Conservation (phyloP, 257 asterid species). For the Solanum arcanum region DNA sequence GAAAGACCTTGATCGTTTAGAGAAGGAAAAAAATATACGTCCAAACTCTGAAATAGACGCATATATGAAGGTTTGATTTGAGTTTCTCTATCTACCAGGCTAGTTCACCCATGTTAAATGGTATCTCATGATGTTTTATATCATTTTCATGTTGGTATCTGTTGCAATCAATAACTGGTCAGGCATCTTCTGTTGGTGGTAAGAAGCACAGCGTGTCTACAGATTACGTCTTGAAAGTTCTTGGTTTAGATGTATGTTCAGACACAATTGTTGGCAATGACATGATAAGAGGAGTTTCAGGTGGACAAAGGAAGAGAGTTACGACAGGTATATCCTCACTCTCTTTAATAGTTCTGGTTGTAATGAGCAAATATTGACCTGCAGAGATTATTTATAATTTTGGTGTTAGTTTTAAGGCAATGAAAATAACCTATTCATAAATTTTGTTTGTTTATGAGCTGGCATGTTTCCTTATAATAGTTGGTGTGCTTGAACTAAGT, state of each 20-base stretch:
- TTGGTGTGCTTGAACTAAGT: neutral
- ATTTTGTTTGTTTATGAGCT: neutral
- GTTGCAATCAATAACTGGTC: neutral
- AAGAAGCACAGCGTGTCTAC: constrained; percentile 65
- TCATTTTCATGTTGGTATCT: neutral
- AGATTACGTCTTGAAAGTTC: constrained; percentile 77
- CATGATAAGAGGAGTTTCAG: constrained; percentile 86
- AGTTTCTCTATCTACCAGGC: neutral
- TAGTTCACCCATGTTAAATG: neutral
- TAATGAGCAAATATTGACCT: neutral
- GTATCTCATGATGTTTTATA: neutral
- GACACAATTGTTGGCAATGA: constrained; percentile 80
- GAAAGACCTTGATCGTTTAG: constrained; percentile 57
- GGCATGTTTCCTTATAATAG: neutral
- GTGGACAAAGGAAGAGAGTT: constrained; percentile 85
- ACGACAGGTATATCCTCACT: constrained; percentile 41
- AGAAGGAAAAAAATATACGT: constrained; percentile 53
- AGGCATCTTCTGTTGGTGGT: constrained; percentile 78
- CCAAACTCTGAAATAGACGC: constrained; percentile 82
- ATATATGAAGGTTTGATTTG: constrained; percentile 60
- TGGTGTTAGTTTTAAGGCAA: neutral
- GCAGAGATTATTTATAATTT: neutral
- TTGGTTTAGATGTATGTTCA: constrained; percentile 79
- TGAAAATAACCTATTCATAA: neutral
- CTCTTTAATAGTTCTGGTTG: neutral